These are phyloP conservation scores for Boletus patriciae DNA, from an alignment of 768 basidiomycete genomes.

Conservation along the genomic window DNA sequence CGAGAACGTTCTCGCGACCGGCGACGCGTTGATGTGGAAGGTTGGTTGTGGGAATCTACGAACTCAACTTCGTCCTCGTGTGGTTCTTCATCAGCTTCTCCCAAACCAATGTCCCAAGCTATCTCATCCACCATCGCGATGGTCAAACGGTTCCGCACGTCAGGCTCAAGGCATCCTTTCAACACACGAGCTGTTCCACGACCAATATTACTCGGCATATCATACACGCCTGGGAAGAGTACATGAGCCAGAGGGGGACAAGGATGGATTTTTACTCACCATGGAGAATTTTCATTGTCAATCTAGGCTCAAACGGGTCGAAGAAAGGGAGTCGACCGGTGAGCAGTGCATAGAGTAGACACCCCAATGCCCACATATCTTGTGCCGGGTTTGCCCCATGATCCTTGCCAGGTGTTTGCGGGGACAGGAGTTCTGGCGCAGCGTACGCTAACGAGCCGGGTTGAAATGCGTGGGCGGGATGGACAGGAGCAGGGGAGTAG, in stretches of 20 bases:
- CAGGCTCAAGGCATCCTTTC: conserved; percentile 73
- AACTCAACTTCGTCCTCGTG: conserved; percentile 32
- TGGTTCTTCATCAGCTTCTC: conserved; percentile 41
- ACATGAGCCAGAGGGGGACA: conserved; percentile 8
- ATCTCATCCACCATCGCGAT: conserved; percentile 77
- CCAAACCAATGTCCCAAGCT: conserved; percentile 80
- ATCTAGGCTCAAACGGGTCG: conserved; percentile 87
- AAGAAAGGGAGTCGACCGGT: conserved; percentile 83
- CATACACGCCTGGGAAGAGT: conserved; percentile 54
- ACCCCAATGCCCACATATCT: conserved; percentile 95
- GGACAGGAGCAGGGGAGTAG: conserved; percentile 27
- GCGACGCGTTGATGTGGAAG: conserved; percentile 17
- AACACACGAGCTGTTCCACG: conserved; percentile 68
- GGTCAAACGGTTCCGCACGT: conserved; percentile 68
- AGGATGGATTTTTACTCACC: conserved; percentile 47
- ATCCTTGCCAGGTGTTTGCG: conserved; percentile 44
- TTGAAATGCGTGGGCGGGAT: conserved; percentile 48
- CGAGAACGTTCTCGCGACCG: conserved; percentile 34
- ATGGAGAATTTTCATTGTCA: conserved; percentile 89
- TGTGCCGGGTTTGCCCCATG: conserved; percentile 60
- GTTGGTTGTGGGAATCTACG: conserved; percentile 18
- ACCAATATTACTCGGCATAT: conserved; percentile 55
- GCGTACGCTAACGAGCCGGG: conserved; percentile 91
- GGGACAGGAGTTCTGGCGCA: conserved; percentile 80
- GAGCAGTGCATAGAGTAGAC: conserved; percentile 83